Evolutionary conservation across 148 eudicot species (phyloP).

Genomic region (Suaeda aralocaspica): DNA sequence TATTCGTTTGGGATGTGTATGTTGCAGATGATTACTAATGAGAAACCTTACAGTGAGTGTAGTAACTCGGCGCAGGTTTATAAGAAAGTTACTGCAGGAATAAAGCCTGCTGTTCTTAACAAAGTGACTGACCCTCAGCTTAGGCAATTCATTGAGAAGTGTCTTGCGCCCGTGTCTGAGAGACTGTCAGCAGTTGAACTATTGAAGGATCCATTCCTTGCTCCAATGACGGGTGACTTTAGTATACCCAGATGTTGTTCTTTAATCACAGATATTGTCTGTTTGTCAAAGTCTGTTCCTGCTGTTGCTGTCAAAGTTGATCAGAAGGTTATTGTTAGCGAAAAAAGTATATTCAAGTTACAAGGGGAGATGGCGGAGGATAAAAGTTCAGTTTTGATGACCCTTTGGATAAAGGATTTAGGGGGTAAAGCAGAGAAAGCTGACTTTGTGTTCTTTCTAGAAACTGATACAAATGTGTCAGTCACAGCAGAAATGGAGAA

Average conservation of each 20-base stretch:
- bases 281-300: background rate
- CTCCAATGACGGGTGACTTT: background rate
- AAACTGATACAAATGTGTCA: background rate
- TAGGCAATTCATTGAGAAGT: slow-evolving; percentile 1
- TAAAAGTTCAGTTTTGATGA: background rate
- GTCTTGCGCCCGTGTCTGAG: background rate
- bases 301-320: background rate
- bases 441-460: background rate
- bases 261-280: background rate
- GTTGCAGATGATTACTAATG: slow-evolving; percentile 4
- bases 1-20: background rate
- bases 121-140: slow-evolving; percentile 5
- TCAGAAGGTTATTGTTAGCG: background rate
- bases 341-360: background rate
- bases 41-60: slow-evolving; percentile 1
- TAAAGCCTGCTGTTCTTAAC: background rate
- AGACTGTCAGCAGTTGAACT: background rate
- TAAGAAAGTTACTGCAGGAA: background rate
- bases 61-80: background rate
- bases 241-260: background rate
- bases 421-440: background rate
- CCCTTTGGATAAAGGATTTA: background rate
- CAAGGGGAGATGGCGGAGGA: background rate
- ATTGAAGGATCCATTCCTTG: background rate
- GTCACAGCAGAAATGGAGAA: background rate